Conservation (phyloP, 257 asterid species). For the Solanum peruvianum region DNA sequence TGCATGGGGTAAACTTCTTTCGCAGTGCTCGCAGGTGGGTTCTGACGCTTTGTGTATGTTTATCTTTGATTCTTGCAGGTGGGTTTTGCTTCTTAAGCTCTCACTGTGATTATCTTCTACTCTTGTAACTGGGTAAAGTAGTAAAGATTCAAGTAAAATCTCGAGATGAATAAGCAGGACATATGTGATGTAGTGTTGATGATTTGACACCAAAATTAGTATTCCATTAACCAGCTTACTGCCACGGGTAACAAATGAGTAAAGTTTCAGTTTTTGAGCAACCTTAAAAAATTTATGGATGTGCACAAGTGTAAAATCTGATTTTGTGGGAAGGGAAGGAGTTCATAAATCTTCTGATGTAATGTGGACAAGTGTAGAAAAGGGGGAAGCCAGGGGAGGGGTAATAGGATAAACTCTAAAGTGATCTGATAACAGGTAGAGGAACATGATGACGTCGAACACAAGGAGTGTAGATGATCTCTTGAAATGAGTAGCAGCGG, state of each 20-base stretch:
- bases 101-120: neutral
- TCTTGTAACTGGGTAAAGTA: neutral
- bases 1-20: slow-evolving; percentile 84
- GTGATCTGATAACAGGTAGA: neutral
- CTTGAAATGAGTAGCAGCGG: neutral
- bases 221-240: neutral
- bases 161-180: neutral
- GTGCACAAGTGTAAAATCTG: neutral
- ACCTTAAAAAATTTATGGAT: neutral
- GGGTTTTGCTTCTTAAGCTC: neutral
- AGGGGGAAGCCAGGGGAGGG: neutral
- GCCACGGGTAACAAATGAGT: neutral
- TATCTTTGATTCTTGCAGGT: slow-evolving; percentile 23
- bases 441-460: neutral
- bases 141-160: neutral
- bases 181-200: neutral
- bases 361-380: neutral
- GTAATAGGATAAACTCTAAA: neutral
- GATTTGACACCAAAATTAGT: neutral
- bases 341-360: neutral
- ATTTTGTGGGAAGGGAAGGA: neutral
- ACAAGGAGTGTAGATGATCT: neutral
- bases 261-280: neutral
- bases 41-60: neutral
- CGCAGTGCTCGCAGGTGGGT: slow-evolving; percentile 57